A percentile compares a stretch with the other conserved stretches of the same genome.
Evolutionary conservation across 1,139 yeast species (phyloP).

Genomic region (Meyerozyma guilliermondii): DNA sequence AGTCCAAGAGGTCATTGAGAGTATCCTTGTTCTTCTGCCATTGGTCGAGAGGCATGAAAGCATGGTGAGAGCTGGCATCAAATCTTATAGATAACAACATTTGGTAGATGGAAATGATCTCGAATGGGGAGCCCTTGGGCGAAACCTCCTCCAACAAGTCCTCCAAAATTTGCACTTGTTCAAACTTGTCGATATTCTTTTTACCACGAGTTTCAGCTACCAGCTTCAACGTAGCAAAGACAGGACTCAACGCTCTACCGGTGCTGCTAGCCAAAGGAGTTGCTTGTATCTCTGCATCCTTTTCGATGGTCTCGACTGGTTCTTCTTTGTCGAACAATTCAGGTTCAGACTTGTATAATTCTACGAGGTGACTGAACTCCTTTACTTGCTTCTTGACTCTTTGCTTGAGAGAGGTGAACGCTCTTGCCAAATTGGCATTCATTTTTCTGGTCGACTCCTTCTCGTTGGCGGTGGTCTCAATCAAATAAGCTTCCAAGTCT

Average conservation of each 20-base stretch:
- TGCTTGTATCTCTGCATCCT: conserved; percentile 5
- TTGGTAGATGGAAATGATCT: conserved; percentile 71
- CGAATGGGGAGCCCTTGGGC: conserved; percentile 48
- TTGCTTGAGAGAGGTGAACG: conserved; percentile 84
- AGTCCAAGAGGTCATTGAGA: conserved; percentile 54
- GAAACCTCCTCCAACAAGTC: conserved; percentile 48
- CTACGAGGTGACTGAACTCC: conserved; percentile 58
- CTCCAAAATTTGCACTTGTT: conserved; percentile 73
- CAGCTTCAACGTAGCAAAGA: conserved; percentile 69
- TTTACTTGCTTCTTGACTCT: conserved; percentile 78
- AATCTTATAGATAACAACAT: conserved; percentile 85
- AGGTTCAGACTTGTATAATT: conserved; percentile 63
- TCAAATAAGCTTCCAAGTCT: conserved; percentile 67
- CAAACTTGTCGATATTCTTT: conserved; percentile 81
- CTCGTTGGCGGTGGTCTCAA: conserved; percentile 53
- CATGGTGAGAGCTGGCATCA: conserved; percentile 65
- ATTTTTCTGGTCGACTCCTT: conserved; percentile 60
- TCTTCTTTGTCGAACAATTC: conserved; percentile 62
- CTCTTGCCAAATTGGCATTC: conserved; percentile 80
- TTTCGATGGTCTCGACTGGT: conserved; percentile 20
- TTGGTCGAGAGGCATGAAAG: conserved; percentile 73
- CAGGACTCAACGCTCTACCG: conserved; percentile 34
- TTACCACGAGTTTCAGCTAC: conserved; percentile 92
- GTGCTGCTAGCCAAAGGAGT: conserved; percentile 7
- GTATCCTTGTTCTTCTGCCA: conserved; percentile 75